These are phyloP conservation scores for Fagus crenata DNA, from an alignment of 306 rosid species.

Conservation along the genomic window DNA sequence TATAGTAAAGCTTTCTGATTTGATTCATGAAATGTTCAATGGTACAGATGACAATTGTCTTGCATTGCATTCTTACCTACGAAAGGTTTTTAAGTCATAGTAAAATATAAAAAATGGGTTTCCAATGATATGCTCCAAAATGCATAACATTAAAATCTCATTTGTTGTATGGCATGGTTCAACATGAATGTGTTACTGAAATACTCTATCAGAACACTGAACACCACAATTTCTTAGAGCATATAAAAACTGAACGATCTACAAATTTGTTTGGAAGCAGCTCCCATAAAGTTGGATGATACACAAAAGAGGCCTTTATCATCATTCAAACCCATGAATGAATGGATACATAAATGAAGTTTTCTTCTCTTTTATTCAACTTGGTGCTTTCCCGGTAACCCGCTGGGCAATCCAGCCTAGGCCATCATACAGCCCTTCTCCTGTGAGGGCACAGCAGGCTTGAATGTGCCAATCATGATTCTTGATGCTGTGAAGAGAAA, in stretches of 20 bases:
- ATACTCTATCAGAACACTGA: conserved; percentile 1
- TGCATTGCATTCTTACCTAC: not conserved
- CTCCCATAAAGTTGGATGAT: conserved; percentile 39
- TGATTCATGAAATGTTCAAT: conserved; percentile 34
- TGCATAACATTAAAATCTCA: not conserved
- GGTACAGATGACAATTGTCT: conserved; percentile 14
- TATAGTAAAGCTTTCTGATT: conserved; percentile 34
- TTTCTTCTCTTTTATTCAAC: conserved; percentile 30
- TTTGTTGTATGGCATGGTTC: not conserved
- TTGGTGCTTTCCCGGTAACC: conserved; percentile 74
- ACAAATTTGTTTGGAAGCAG: conserved; percentile 37
- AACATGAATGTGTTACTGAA: not conserved
- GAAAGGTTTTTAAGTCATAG: too few relatives aligned
- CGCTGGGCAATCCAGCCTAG: conserved; percentile 91
- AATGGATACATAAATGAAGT: conserved; percentile 33
- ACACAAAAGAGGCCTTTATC: conserved; percentile 36
- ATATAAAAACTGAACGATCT: conserved; percentile 41
- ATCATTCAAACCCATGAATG: conserved; percentile 34
- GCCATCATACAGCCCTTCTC: conserved; percentile 90
- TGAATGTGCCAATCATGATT: conserved; percentile 99
- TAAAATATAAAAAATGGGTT: too few relatives aligned
- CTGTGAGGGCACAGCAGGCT: conserved; percentile 94
- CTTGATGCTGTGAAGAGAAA: conserved; percentile 97
- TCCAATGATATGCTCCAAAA: not conserved
- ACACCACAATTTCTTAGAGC: conserved; percentile 18